Percentiles rank a stretch among this genome's conserved stretches.
phyloP scores from a whole-genome alignment of 805 yeast genomes.

The Ascoidea tarda region DNA sequence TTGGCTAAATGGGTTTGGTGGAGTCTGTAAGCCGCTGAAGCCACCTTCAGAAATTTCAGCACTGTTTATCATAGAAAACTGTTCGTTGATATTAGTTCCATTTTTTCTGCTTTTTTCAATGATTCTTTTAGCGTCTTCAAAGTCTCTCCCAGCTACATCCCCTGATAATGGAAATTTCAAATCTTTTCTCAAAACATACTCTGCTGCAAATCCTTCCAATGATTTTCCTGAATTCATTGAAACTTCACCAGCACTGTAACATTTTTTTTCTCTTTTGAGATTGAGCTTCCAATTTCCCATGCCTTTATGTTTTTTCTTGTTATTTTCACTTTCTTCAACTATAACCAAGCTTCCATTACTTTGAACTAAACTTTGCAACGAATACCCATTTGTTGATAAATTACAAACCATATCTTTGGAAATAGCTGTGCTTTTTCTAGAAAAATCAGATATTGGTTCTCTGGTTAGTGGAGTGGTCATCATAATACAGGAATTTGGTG shows the following conservation, averaged over 20 bases:
- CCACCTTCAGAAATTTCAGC: neutral
- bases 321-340: neutral
- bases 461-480: neutral
- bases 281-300: neutral
- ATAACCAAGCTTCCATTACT: neutral
- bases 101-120: neutral
- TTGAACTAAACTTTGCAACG: neutral
- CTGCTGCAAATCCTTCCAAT: neutral
- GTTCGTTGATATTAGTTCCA: neutral
- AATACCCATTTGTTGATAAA: neutral
- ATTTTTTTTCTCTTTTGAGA: neutral
- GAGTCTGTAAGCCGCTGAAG: neutral
- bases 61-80: too few relatives aligned
- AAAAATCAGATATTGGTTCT: neutral
- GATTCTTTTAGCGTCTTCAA: neutral
- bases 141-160: neutral
- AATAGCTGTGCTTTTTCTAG: neutral
- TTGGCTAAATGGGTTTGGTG: too few relatives aligned
- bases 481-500: too few relatives aligned
- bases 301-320: neutral
- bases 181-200: neutral
- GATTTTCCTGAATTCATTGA: neutral
- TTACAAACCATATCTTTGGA: neutral
- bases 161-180: neutral
- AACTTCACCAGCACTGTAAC: neutral